These are phyloP conservation scores for Stenogyne calaminthoides DNA, from an alignment of 305 asterid genomes.

Conservation along the genomic window DNA sequence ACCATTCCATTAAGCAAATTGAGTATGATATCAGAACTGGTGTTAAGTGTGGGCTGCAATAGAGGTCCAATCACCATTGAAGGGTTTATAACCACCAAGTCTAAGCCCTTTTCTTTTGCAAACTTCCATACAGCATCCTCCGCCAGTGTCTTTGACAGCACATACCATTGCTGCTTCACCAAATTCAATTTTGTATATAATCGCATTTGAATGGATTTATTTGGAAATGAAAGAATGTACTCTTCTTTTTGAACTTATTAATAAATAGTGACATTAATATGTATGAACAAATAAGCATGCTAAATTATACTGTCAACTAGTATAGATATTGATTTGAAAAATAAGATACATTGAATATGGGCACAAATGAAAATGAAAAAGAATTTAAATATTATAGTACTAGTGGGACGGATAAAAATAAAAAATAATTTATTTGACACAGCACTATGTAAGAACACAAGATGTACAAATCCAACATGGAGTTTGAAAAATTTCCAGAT, in stretches of 20 bases:
- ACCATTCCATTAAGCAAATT: constrained; percentile 37
- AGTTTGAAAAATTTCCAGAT: too few relatives aligned
- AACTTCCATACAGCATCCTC: constrained; percentile 51
- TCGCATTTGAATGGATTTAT: background rate
- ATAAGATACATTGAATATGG: too few relatives aligned
- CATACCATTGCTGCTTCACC: constrained; percentile 44
- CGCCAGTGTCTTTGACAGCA: constrained; percentile 40
- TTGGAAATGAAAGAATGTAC: background rate
- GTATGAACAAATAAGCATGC: too few relatives aligned
- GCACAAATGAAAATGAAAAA: too few relatives aligned
- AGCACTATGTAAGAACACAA: too few relatives aligned
- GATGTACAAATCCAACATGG: too few relatives aligned
- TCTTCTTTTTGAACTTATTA: background rate
- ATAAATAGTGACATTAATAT: too few relatives aligned
- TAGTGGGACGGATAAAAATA: too few relatives aligned
- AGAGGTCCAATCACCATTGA: constrained; percentile 56
- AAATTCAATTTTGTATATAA: background rate
- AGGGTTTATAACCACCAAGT: constrained; percentile 50
- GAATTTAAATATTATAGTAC: too few relatives aligned
- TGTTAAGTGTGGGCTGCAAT: constrained; percentile 52
- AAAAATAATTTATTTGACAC: too few relatives aligned
- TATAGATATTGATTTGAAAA: too few relatives aligned
- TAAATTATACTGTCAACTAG: too few relatives aligned
- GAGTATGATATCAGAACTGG: constrained; percentile 41
- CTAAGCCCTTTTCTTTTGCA: constrained; percentile 47